Conservation (phyloP, 1,139 yeast genomes). For the Candida glucosophila region DNA sequence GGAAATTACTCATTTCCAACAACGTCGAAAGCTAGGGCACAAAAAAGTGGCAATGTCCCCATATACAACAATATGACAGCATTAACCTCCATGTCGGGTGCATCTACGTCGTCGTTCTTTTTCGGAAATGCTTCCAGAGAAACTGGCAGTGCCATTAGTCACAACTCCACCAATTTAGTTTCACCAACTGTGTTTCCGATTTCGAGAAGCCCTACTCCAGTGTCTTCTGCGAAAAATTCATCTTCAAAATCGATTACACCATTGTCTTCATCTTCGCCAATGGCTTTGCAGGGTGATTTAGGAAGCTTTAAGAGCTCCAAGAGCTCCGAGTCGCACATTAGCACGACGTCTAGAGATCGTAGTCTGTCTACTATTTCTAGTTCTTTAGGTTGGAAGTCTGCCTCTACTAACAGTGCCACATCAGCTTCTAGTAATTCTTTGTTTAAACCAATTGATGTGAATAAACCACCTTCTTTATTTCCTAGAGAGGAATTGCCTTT, state of each 20-base stretch:
- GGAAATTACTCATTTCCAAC: no score
- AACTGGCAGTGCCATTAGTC: no score
- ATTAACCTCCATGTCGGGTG: no score
- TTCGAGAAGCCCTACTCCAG: no score
- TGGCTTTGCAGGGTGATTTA: conserved; percentile 1
- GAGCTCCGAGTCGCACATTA: neutral
- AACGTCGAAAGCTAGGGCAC: no score
- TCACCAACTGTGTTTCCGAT: no score
- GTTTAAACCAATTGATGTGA: conserved; percentile 41
- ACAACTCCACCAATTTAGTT: no score
- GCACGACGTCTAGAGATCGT: neutral
- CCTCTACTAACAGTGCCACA: neutral
- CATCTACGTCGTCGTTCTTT: no score
- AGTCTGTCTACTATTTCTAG: neutral
- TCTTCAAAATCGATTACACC: conserved; percentile 2
- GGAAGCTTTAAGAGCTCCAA: neutral
- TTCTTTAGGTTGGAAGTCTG: neutral
- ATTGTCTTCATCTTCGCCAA: conserved; percentile 5
- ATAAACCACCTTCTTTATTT: conserved; percentile 43
- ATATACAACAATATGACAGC: no score
- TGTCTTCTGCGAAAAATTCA: no score
- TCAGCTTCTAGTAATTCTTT: conserved; percentile 21
- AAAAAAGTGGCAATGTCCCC: no score
- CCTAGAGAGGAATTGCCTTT: conserved; percentile 41
- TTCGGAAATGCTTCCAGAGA: no score